phyloP scores from a whole-genome alignment of 2,329 filamentous ascomycete species.

The Ceratocystis eucalypticola region DNA sequence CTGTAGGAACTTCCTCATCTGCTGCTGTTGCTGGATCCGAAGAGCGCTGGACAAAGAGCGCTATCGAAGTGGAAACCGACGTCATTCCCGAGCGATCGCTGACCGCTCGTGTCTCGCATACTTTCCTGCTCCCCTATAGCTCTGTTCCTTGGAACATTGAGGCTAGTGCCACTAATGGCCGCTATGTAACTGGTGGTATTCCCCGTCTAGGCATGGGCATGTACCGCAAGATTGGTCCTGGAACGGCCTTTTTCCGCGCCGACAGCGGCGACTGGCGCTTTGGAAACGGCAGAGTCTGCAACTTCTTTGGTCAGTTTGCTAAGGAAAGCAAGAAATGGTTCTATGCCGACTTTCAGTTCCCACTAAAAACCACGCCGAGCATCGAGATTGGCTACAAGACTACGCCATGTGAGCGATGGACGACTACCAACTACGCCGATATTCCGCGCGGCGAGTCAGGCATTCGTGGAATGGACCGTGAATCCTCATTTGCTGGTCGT shows the following conservation, averaged over 20 bases:
- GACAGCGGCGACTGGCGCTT: slow-evolving; percentile 33
- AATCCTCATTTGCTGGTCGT: slow-evolving; percentile 22
- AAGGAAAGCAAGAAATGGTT: slow-evolving; percentile 25
- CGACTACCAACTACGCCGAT: slow-evolving; percentile 25
- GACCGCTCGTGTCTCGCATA: slow-evolving; percentile 28
- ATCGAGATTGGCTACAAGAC: slow-evolving; percentile 32
- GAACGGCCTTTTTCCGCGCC: slow-evolving; percentile 28
- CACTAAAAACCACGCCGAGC: slow-evolving; percentile 26
- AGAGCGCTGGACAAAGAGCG: slow-evolving; percentile 21
- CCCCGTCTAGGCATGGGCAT: slow-evolving; percentile 27
- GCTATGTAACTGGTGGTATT: slow-evolving; percentile 19
- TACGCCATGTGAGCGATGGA: slow-evolving; percentile 25
- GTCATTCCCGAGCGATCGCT: slow-evolving; percentile 29
- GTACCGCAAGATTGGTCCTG: slow-evolving; percentile 26
- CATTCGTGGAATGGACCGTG: slow-evolving; percentile 29
- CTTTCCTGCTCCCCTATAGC: slow-evolving; percentile 23
- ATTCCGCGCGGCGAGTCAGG: slow-evolving; percentile 27
- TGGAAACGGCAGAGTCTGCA: slow-evolving; percentile 24
- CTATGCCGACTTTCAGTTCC: slow-evolving; percentile 23
- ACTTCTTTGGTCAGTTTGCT: slow-evolving; percentile 27
- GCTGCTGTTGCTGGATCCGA: background rate
- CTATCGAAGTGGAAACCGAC: slow-evolving; percentile 28
- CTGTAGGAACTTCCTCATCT: background rate
- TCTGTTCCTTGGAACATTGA: slow-evolving; percentile 29
- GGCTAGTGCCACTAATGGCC: slow-evolving; percentile 25